Conservation (phyloP, 106 monocot genomes). For the Dendrobium nobile region DNA sequence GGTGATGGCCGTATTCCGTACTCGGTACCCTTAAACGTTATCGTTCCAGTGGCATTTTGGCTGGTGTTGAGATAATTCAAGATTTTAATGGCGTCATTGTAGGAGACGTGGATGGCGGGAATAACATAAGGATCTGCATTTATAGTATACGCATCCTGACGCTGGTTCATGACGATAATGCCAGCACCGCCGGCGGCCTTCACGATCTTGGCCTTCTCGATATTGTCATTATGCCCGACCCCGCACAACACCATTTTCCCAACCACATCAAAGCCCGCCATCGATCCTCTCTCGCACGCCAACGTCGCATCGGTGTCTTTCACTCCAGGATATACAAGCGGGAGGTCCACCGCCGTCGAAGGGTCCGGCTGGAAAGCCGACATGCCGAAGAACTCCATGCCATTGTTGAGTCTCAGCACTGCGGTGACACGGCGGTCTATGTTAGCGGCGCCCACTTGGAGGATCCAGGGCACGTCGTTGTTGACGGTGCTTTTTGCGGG, state of each 20-base stretch:
- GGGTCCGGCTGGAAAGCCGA: slow-evolving; percentile 10
- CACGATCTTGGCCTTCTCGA: slow-evolving; percentile 14
- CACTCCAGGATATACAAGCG: slow-evolving; percentile 2
- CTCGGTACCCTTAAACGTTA: slow-evolving; percentile 6
- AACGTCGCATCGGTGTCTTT: background rate
- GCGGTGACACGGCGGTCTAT: background rate
- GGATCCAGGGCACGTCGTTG: slow-evolving; percentile 25
- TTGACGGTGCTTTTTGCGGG: background rate
- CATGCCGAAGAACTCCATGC: slow-evolving; percentile 6
- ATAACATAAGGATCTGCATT: background rate
- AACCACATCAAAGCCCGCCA: background rate
- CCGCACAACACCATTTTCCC: slow-evolving; percentile 38
- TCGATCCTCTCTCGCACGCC: background rate
- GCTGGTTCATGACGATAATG: slow-evolving; percentile 15
- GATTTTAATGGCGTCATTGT: slow-evolving; percentile 11
- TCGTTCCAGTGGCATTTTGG: background rate
- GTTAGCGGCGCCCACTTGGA: slow-evolving; percentile 13
- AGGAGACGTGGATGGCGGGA: slow-evolving; percentile 13
- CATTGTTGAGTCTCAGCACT: slow-evolving; percentile 14
- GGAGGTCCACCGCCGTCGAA: background rate
- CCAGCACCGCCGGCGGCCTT: slow-evolving; percentile 30
- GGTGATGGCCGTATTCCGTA: background rate
- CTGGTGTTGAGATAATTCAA: background rate
- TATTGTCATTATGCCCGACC: background rate
- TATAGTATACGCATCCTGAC: background rate